Evolutionary conservation across 805 yeast genomes (phyloP), one percentile per base, ranked within the genome.

Genomic region (Wickerhamomyces alni): DNA sequence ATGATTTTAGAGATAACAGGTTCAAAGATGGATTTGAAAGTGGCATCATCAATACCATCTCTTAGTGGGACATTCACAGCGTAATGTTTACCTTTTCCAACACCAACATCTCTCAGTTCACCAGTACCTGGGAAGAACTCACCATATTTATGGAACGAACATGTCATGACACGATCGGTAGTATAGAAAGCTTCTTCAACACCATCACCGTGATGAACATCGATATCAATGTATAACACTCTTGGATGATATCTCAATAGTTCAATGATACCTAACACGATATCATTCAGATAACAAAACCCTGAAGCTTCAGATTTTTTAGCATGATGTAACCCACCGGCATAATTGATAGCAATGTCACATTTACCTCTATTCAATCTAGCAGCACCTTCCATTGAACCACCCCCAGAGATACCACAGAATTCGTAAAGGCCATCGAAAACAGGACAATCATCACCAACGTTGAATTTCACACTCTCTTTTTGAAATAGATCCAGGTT

Each of bases 51-150:
- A 39, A 93, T 91, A 33, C 99, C 96, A 57, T 88, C 96, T 41
- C 87, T 72, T 44, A 88, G 62, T 4, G 96, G 96, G 33, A 87
- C 95, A 57, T 87, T 87, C 37, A 87, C 77, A 2, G 91, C 72
- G 59, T 84, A 84, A 58, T 87, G 76, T 56, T 86, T 84, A 43
- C 96, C 96, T 46, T 74, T 74, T 26, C 87, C 87, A 27, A 85
- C 84, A 36, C 96, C 96, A 36, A 77, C 74, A 57, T 87, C 96
- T 48, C 87, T 75, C 41, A 83, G 67, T 51, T 84, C 86, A 44
- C 96, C 96, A 0, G 96, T 87, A 36, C 94, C 96, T 2, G 96
- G 96, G 71, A 87, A 87, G 57, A 85, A 87, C 60, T 84, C 93
- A 18, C 95, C 95, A 48, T 86, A 88, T 58, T 88, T 88, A 65